Base-by-base conservation (phyloP, 2,329 filamentous ascomycete species). In the Aspergillus texensis region DNA sequence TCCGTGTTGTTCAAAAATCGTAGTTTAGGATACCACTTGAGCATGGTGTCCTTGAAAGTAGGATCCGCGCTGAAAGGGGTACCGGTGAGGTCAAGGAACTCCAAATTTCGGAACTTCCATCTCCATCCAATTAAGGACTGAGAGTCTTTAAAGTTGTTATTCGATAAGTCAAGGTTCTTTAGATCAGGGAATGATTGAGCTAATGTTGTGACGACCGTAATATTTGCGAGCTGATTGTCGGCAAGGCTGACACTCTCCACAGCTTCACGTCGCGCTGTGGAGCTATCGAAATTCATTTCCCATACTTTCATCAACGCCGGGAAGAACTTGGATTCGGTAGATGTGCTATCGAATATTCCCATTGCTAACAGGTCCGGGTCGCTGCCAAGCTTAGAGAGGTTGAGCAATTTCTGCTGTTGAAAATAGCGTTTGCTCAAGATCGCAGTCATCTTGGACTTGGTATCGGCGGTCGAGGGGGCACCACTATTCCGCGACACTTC, bases 281-380 rank as follows among this genome's bases (percentile, higher is more conserved):
- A 75, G 2, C 86, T 89, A 68, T 90, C 89, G 81, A 97, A 96
- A 21, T 90, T 85, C 65, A 87, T 82, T 59, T 96, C 89, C 75
- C 92, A 93, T 54, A 97, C 89, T 63, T 88, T 88, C 91, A 98
- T 96, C 65, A 98, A 84, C 1, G 92, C 94, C 58, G 91, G 92
- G 80, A 98, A 97, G 66, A 97, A 91, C 77, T 97, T 99, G 67
- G 91, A 86, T 53, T 91, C 88, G 1, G 89, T 89, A 4, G 89
- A 88, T 63, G 85, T 86, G 63, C 82, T 87, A 65, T 88, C 86
- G 75, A 96, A 93, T 72, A 94, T 91, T 43, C 91, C 91, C 78
- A 93, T 88, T 48, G 86, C 83, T 60, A 88, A 83, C 5, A 98
- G 85, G 62, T 89, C 86, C 2, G 87, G 80, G 71, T 98, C 94